phyloP scores from a whole-genome alignment of 164 flowering plant species.

The Nelumbo lutea region DNA sequence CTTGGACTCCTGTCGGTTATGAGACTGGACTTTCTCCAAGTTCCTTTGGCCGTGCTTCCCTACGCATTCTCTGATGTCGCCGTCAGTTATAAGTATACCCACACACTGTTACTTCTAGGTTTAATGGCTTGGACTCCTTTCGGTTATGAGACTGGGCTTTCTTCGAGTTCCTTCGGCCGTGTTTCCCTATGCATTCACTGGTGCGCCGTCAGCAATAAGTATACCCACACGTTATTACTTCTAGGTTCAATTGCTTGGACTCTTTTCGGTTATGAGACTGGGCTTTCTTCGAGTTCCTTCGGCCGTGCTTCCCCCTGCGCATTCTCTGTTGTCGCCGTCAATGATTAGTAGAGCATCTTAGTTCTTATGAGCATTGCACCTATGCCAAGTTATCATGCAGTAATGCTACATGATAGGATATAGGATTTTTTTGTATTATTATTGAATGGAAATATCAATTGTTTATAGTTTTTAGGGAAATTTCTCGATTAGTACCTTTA shows the following conservation, averaged over 20 bases:
- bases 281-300: slow-evolving; percentile 32
- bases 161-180: slow-evolving; percentile 32
- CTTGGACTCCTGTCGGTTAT: neutral
- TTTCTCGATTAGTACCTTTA: too few relatives aligned
- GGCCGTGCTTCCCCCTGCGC: slow-evolving; percentile 16
- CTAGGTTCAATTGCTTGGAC: slow-evolving; percentile 22
- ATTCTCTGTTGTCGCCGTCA: slow-evolving; percentile 1
- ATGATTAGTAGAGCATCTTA: slow-evolving; percentile 28
- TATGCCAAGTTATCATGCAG: too few relatives aligned
- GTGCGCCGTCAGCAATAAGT: slow-evolving; percentile 6
- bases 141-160: slow-evolving; percentile 17
- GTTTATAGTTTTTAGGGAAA: too few relatives aligned
- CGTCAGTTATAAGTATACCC: slow-evolving; percentile 25
- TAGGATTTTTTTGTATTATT: too few relatives aligned
- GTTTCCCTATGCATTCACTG: slow-evolving; percentile 13
- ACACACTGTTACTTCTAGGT: slow-evolving; percentile 50
- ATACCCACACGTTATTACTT: slow-evolving; percentile 53
- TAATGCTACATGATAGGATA: too few relatives aligned
- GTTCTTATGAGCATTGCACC: too few relatives aligned
- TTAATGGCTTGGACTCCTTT: slow-evolving; percentile 7
- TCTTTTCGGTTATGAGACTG: slow-evolving; percentile 8
- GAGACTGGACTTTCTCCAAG: slow-evolving; percentile 29
- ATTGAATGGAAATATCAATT: too few relatives aligned
- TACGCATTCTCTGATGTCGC: slow-evolving; percentile 1
- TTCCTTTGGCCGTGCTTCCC: slow-evolving; percentile 27